phyloP scores from a whole-genome alignment of 305 asterid species.

The Rubia peregrina region DNA sequence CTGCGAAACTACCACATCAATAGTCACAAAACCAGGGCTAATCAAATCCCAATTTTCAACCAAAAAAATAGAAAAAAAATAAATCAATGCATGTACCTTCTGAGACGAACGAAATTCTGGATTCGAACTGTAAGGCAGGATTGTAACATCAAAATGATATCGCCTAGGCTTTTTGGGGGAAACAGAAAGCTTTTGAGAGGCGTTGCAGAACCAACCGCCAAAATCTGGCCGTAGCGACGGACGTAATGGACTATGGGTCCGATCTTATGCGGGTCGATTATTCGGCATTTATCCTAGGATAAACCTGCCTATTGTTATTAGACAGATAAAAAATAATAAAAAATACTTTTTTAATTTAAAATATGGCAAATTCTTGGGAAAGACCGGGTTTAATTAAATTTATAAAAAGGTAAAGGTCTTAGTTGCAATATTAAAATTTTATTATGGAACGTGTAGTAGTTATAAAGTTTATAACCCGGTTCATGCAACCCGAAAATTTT shows the following conservation, averaged over 20 bases:
- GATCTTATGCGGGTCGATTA: neutral
- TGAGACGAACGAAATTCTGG: neutral
- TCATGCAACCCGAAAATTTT: no score
- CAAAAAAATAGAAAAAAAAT: neutral
- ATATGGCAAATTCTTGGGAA: no score
- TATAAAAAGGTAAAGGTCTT: no score
- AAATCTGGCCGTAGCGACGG: neutral
- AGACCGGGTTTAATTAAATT: no score
- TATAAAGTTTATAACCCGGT: no score
- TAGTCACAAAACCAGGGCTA: neutral
- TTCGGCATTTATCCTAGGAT: no score
- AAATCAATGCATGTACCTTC: neutral
- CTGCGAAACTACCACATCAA: slow-evolving; percentile 31
- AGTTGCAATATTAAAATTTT: no score
- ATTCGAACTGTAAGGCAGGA: neutral
- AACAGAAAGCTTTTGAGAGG: neutral
- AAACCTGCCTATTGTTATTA: no score
- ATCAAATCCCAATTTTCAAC: neutral
- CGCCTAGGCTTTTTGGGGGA: neutral
- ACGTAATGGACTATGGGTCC: neutral
- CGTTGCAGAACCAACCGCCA: neutral
- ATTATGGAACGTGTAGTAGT: no score
- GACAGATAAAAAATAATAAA: no score
- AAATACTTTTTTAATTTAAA: no score
- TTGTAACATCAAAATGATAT: slow-evolving; percentile 13